Conservation (phyloP, 306 rosid genomes). For the Arachis hypogaea region DNA sequence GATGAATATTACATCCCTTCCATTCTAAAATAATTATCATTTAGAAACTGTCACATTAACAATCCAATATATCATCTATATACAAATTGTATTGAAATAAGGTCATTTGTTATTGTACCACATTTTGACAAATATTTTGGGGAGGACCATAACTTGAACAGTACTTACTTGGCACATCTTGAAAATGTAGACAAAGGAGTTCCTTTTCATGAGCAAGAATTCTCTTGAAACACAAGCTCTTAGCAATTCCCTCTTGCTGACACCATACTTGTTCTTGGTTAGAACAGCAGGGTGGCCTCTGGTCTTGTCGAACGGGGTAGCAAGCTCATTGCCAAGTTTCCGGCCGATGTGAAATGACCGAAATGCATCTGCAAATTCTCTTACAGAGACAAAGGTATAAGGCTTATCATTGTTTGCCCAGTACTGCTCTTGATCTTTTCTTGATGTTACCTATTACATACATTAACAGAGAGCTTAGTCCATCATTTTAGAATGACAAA, state of each 20-base stretch:
- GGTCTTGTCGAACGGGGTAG: constrained; percentile 65
- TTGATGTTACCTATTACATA: constrained; percentile 75
- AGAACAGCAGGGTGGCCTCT: constrained; percentile 79
- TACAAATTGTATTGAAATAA: no score
- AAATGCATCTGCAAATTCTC: constrained; percentile 73
- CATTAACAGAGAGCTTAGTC: background rate
- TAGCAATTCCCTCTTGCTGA: constrained; percentile 64
- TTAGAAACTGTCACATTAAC: no score
- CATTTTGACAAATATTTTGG: no score
- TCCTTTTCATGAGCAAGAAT: constrained; percentile 88
- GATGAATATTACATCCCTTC: no score
- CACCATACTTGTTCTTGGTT: constrained; percentile 67
- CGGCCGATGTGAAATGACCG: constrained; percentile 71
- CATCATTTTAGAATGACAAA: background rate
- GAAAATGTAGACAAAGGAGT: constrained; percentile 78
- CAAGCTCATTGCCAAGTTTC: constrained; percentile 80
- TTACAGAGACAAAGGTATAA: constrained; percentile 60
- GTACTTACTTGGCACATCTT: constrained; percentile 69
- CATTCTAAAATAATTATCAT: no score
- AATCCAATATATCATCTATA: no score
- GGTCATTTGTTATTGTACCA: no score
- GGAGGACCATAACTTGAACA: background rate
- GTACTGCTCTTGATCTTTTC: constrained; percentile 90
- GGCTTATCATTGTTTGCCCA: constrained; percentile 74
- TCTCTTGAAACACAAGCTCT: constrained; percentile 83